Evolutionary conservation across 495 filamentous ascomycete species (phyloP).

Genomic region (Tetracladium marchalianum): DNA sequence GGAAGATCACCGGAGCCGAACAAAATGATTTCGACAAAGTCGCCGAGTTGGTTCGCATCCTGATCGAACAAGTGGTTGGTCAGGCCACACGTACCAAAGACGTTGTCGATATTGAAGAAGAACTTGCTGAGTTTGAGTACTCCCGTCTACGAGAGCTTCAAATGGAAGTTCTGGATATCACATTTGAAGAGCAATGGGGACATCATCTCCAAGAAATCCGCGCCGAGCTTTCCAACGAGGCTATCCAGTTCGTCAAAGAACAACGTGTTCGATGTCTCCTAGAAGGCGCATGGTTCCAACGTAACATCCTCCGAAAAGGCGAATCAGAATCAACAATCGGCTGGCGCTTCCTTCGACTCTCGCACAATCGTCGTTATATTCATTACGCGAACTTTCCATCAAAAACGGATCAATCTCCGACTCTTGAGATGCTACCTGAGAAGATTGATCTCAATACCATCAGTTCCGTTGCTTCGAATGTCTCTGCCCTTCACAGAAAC

Average conservation of each 20-base stretch:
- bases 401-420: conserved; percentile 53
- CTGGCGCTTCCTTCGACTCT: conserved; percentile 81
- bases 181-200: conserved; percentile 92
- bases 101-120: conserved; percentile 80
- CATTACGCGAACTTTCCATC: conserved; percentile 84
- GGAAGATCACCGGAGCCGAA: conserved; percentile 80
- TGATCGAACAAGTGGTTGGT: conserved; percentile 88
- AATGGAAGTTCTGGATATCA: conserved; percentile 85
- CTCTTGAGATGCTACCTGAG: conserved; percentile 61
- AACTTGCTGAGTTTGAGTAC: conserved; percentile 74
- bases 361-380: conserved; percentile 81
- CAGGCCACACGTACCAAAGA: conserved; percentile 76
- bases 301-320: conserved; percentile 26
- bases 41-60: conserved; percentile 76
- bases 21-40: conserved; percentile 86
- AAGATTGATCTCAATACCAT: conserved; percentile 87
- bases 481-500: conserved; percentile 40
- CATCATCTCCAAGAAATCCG: conserved; percentile 80
- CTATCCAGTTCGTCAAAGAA: conserved; percentile 91
- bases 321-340: conserved; percentile 28
- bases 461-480: conserved; percentile 88
- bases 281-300: conserved; percentile 83
- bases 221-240: conserved; percentile 88
- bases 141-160: conserved; percentile 72
- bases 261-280: conserved; percentile 90